Base-by-base conservation (phyloP, 495 filamentous ascomycete genomes). In the Xylona heveae region DNA sequence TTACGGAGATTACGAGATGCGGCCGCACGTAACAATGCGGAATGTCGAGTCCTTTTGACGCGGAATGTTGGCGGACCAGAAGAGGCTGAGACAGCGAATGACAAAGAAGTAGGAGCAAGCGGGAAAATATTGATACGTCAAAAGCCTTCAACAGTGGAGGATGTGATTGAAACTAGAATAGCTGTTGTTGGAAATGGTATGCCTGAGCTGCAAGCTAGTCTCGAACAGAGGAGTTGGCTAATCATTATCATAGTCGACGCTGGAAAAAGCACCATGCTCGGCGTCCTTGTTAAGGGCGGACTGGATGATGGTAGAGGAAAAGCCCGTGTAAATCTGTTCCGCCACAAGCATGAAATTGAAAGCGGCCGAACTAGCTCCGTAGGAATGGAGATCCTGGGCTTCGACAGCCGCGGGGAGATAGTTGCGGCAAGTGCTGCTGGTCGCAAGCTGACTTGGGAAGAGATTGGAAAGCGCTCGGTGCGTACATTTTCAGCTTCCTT, bases 321-420 rank as follows among this genome's bases (percentile, higher is more conserved):
- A 53, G 83, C 84, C 22, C 77, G 88, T 31, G 77, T 97, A 36
- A 97, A 95, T 41, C 77, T 97, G 8, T 97, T 97, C 58, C 64
- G 88, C 15, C 88, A 97, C 46, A 95, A 95, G 50, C 88, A 97
- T 46, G 88, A 97, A 51, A 74, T 95, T 29, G 88, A 97, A 48
- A 85, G 77, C 30, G 88, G 88, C 1, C 65, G 88, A 36, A 97
- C 88, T 5, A 88, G 78, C 50, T 95, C 90, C 1, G 88, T 97
- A 3, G 88, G 88, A 17, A 78, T 92, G 80, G 88, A 97, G 51
- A 97, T 97, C 30, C 88, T 97, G 80, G 88, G 88, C 7, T 97
- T 94, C 43, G 84, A 95, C 50, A 78, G 74, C 36, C 66, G 62
- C 33, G 88, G 90, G 12, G 76, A 93, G 18, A 74, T 92, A 24